Conservation (phyloP, 257 asterid species). For the Sherardia arvensis region DNA sequence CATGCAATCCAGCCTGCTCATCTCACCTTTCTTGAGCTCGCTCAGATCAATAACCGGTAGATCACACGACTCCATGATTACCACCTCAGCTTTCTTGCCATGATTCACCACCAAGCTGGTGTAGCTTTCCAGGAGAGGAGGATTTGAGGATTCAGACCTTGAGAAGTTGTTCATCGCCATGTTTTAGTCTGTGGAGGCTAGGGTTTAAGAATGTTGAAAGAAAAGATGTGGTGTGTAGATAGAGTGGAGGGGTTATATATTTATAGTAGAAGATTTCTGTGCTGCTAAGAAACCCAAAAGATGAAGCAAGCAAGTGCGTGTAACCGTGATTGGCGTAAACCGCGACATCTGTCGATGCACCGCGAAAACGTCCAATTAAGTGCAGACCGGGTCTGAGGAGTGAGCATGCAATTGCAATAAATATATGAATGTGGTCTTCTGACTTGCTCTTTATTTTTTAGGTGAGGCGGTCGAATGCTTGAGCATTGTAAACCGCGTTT, state of each 20-base stretch:
- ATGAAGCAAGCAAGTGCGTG: background rate
- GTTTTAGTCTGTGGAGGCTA: background rate
- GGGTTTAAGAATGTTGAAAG: background rate
- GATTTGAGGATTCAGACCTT: slow-evolving; percentile 14
- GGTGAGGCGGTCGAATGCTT: slow-evolving; percentile 1
- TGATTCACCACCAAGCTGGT: slow-evolving; percentile 1
- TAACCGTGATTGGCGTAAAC: background rate
- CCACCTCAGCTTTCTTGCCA: background rate
- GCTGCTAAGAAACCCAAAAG: background rate
- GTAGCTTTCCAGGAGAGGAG: slow-evolving; percentile 23
- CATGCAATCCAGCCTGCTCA: slow-evolving; percentile 19
- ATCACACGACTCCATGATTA: slow-evolving; percentile 11
- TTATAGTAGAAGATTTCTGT: background rate
- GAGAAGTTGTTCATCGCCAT: background rate
- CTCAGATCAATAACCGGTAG: slow-evolving; percentile 40
- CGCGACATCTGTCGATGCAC: slow-evolving; percentile 21
- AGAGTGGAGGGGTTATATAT: background rate
- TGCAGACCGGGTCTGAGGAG: slow-evolving; percentile 1
- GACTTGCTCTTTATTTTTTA: background rate
- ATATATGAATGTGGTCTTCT: background rate
- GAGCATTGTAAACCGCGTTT: background rate
- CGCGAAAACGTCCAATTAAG: background rate
- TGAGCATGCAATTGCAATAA: background rate
- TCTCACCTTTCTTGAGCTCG: slow-evolving; percentile 16
- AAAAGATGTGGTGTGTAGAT: background rate